These are phyloP conservation scores for Zychaea mexicana DNA, from an alignment of 371 early-diverging fungal species.

Conservation along the genomic window DNA sequence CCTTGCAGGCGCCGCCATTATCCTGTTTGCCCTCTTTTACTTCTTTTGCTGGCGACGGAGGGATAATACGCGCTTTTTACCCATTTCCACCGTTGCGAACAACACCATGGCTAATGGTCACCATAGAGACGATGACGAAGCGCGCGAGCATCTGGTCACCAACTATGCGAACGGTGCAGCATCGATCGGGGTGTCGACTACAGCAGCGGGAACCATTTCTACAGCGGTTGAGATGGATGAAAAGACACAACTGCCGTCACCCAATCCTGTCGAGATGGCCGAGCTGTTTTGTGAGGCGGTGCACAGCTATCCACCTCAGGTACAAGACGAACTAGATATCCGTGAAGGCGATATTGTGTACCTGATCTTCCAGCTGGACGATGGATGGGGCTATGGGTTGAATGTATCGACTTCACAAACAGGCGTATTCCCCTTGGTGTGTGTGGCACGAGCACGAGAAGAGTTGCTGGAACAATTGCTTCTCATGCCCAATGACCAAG, in stretches of 20 bases:
- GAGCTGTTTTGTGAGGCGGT: slow-evolving; percentile 32
- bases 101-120: background rate
- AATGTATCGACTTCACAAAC: slow-evolving; percentile 59
- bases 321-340: slow-evolving; percentile 67
- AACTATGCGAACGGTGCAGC: background rate
- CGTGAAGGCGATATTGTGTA: slow-evolving; percentile 62
- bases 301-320: slow-evolving; percentile 49
- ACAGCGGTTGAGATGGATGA: background rate
- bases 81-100: background rate
- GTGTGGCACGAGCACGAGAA: slow-evolving; percentile 42
- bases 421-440: slow-evolving; percentile 72
- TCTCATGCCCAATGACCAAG: background rate
- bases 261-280: slow-evolving; percentile 12
- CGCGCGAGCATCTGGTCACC: background rate
- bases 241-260: slow-evolving; percentile 11
- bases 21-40: slow-evolving; percentile 2
- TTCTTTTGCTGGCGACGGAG: slow-evolving; percentile 7
- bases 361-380: slow-evolving; percentile 56
- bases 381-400: slow-evolving; percentile 73
- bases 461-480: slow-evolving; percentile 33
- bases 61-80: background rate
- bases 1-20: slow-evolving; percentile 6
- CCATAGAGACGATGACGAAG: background rate
- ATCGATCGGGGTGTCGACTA: background rate
- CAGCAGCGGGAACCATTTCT: background rate